Percentiles rank a stretch among this genome's conserved stretches.
Evolutionary conservation across 1,139 yeast species (phyloP).

Genomic region (Taphrina pruni): DNA sequence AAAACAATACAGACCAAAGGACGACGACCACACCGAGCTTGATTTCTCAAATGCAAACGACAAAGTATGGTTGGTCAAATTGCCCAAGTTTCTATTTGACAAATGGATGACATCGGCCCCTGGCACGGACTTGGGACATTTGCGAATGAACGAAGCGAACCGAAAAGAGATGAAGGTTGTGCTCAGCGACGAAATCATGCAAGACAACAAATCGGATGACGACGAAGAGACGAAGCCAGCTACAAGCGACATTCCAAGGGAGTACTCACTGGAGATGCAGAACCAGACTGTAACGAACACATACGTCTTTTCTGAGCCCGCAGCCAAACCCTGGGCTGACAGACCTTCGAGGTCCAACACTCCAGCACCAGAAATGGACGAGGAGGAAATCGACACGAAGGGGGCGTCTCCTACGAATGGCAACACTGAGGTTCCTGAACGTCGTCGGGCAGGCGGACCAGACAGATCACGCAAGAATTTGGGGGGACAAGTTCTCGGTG

Average conservation of each 20-base stretch:
- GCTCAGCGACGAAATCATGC: constrained; percentile 7
- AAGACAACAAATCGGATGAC: background rate
- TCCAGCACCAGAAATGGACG: constrained; percentile 6
- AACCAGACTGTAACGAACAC: constrained; percentile 80
- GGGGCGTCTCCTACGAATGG: background rate
- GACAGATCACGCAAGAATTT: constrained; percentile 55
- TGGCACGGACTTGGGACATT: constrained; percentile 39
- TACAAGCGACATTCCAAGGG: constrained; percentile 68
- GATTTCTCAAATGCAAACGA: constrained; percentile 52
- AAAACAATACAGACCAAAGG: constrained; percentile 45
- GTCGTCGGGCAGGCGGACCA: constrained; percentile 28
- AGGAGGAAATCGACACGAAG: background rate
- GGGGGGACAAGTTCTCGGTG: constrained; percentile 68
- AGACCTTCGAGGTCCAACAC: constrained; percentile 32
- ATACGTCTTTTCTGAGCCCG: constrained; percentile 88
- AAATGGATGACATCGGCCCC: constrained; percentile 65
- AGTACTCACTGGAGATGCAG: constrained; percentile 77
- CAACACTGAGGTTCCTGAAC: constrained; percentile 9
- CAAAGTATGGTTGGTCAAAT: constrained; percentile 88
- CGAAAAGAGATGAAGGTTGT: constrained; percentile 39
- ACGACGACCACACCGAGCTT: constrained; percentile 53
- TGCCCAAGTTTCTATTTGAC: constrained; percentile 85
- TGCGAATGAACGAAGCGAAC: constrained; percentile 35
- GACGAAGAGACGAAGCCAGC: background rate
- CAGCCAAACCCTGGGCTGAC: constrained; percentile 49